These are phyloP conservation scores for Plantago ovata DNA, from an alignment of 257 asterid species.

Conservation along the genomic window DNA sequence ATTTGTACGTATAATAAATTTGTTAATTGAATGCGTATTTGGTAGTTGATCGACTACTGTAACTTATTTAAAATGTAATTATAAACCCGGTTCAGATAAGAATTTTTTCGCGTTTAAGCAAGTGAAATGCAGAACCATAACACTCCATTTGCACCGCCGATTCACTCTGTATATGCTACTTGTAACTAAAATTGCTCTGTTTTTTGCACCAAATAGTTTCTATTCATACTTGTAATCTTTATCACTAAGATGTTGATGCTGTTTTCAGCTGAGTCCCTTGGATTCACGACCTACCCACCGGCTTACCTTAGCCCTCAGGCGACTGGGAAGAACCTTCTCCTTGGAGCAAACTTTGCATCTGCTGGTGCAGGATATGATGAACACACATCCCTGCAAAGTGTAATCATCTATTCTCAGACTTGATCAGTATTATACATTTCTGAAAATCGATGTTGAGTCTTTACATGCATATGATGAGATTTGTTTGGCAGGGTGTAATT, in stretches of 20 bases:
- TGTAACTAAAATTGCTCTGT: no score
- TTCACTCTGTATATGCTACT: no score
- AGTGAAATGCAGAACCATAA: no score
- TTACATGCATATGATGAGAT: neutral
- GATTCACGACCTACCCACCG: constrained; percentile 64
- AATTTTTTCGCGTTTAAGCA: no score
- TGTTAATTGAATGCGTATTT: no score
- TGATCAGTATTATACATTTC: neutral
- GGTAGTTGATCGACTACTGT: no score
- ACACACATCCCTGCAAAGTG: constrained; percentile 59
- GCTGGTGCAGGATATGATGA: constrained; percentile 96
- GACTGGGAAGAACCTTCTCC: constrained; percentile 69
- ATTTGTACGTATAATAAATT: no score
- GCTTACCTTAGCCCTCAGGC: constrained; percentile 97
- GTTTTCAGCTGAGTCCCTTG: constrained; percentile 72
- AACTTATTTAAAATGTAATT: no score
- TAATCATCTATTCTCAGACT: constrained; percentile 18
- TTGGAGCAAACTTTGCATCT: constrained; percentile 89
- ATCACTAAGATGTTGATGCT: neutral
- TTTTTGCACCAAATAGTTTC: no score
- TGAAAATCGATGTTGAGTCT: neutral
- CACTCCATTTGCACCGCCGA: no score
- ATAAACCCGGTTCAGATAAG: no score
- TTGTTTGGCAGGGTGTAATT: constrained; percentile 48
- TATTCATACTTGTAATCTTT: neutral